Conservation (phyloP, 176 grass and related monocot genomes). For the Zizania latifolia region DNA sequence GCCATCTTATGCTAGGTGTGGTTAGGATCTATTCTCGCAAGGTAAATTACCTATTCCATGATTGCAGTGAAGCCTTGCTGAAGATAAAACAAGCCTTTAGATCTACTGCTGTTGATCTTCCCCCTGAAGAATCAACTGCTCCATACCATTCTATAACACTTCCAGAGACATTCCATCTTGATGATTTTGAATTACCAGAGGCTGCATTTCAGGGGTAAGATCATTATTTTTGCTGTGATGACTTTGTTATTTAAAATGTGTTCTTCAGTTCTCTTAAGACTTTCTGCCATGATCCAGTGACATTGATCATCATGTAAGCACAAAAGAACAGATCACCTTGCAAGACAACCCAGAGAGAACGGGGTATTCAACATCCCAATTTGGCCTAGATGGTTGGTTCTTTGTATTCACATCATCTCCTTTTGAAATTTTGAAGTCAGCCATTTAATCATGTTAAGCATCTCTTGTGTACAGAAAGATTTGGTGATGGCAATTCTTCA, state of each 20-base stretch:
- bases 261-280: constrained; percentile 15
- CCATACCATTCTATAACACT: constrained; percentile 99
- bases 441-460: constrained; percentile 28
- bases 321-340: constrained; percentile 98
- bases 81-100: constrained; percentile 99
- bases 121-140: constrained; percentile 97
- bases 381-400: constrained; percentile 96
- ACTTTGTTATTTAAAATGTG: constrained; percentile 12
- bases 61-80: constrained; percentile 94
- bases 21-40: constrained; percentile 99
- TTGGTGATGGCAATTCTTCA: constrained; percentile 96
- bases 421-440: background rate
- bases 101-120: constrained; percentile 88
- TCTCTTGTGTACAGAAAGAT: constrained; percentile 66
- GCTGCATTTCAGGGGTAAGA: constrained; percentile 79
- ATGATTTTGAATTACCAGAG: constrained; percentile 99
- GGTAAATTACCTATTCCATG: constrained; percentile 99
- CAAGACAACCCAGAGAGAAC: constrained; percentile 90
- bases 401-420: constrained; percentile 24
- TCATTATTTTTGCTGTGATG: background rate
- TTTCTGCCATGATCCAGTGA: constrained; percentile 48
- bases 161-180: constrained; percentile 98
- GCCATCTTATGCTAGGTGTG: constrained; percentile 94
- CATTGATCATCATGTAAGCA: constrained; percentile 85
- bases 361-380: constrained; percentile 71